A percentile compares a stretch with the other conserved stretches of the same genome.
Conservation (phyloP, 2,329 filamentous ascomycete genomes). For the Penicillium aurantiogriseum region DNA sequence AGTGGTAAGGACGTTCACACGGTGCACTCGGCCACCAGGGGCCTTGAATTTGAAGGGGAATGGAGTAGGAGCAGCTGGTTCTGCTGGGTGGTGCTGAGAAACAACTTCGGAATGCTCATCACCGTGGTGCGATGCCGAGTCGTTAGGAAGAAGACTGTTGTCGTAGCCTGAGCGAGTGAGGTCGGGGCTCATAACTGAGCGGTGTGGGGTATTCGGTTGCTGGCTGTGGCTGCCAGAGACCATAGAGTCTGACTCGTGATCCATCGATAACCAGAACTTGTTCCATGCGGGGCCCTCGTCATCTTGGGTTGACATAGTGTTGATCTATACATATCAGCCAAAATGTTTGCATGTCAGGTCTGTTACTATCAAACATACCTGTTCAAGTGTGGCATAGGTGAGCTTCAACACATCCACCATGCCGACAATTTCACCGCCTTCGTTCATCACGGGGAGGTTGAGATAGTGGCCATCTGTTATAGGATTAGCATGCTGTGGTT, state of each 20-base stretch:
- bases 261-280: slow-evolving; percentile 97
- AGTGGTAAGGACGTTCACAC: slow-evolving; percentile 78
- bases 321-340: slow-evolving; percentile 56
- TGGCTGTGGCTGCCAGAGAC: slow-evolving; percentile 84
- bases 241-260: slow-evolving; percentile 93
- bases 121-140: slow-evolving; percentile 91
- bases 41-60: slow-evolving; percentile 99
- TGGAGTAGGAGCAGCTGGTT: slow-evolving; percentile 64
- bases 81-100: slow-evolving; percentile 58
- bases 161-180: slow-evolving; percentile 53
- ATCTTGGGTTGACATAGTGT: slow-evolving; percentile 85
- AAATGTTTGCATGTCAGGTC: not conserved
- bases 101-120: slow-evolving; percentile 70
- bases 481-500: slow-evolving; percentile 9
- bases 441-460: slow-evolving; percentile 98
- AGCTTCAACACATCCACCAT: slow-evolving; percentile 99
- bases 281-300: slow-evolving; percentile 97
- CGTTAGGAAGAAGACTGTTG: slow-evolving; percentile 84
- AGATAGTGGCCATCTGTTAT: slow-evolving; percentile 88
- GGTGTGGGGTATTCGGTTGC: slow-evolving; percentile 65
- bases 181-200: slow-evolving; percentile 81
- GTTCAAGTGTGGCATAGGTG: slow-evolving; percentile 95
- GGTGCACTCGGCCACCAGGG: slow-evolving; percentile 88
- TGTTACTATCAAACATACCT: slow-evolving; percentile 55
- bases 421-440: slow-evolving; percentile 92